phyloP scores from a whole-genome alignment of 2,329 filamentous ascomycete species.

The Drechslera avenae region DNA sequence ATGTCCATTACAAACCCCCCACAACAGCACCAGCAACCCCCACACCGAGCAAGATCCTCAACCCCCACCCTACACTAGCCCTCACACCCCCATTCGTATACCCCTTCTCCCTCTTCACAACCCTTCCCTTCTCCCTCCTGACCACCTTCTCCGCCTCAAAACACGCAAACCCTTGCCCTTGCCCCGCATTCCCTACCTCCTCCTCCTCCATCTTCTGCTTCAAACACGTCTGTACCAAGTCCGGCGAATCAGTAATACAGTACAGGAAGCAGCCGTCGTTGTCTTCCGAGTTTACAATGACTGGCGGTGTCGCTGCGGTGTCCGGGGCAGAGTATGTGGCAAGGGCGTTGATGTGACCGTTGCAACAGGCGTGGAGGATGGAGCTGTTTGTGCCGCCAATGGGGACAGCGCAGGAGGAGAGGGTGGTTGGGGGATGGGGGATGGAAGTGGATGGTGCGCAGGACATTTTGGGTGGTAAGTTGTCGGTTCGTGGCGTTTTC shows the following conservation, averaged over 20 bases:
- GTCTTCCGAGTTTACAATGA: slow-evolving; percentile 16
- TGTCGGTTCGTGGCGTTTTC: background rate
- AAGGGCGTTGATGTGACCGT: slow-evolving; percentile 37
- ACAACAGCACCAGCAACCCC: slow-evolving; percentile 15
- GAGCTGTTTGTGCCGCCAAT: slow-evolving; percentile 35
- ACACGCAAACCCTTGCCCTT: slow-evolving; percentile 15
- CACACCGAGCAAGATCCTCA: slow-evolving; percentile 17
- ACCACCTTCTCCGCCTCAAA: slow-evolving; percentile 16
- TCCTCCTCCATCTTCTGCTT: slow-evolving; percentile 19
- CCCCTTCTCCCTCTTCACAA: slow-evolving; percentile 1
- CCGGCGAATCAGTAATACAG: slow-evolving; percentile 27
- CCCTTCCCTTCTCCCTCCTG: slow-evolving; percentile 7
- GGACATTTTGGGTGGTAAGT: slow-evolving; percentile 11
- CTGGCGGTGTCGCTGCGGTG: slow-evolving; percentile 6
- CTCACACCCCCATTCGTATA: slow-evolving; percentile 14
- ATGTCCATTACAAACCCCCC: background rate
- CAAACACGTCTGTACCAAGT: slow-evolving; percentile 18
- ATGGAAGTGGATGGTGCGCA: slow-evolving; percentile 21
- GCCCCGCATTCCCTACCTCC: background rate
- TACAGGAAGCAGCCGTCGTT: slow-evolving; percentile 32
- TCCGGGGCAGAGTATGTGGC: slow-evolving; percentile 25
- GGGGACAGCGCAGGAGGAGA: slow-evolving; percentile 32
- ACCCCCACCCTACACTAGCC: slow-evolving; percentile 1
- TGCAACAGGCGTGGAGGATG: slow-evolving; percentile 39
- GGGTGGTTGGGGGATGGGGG: slow-evolving; percentile 30